A percentile compares a stretch with the other conserved stretches of the same genome.
Evolutionary conservation across 2,329 filamentous ascomycete species (phyloP).

Genomic region (Sporothrix inflata): DNA sequence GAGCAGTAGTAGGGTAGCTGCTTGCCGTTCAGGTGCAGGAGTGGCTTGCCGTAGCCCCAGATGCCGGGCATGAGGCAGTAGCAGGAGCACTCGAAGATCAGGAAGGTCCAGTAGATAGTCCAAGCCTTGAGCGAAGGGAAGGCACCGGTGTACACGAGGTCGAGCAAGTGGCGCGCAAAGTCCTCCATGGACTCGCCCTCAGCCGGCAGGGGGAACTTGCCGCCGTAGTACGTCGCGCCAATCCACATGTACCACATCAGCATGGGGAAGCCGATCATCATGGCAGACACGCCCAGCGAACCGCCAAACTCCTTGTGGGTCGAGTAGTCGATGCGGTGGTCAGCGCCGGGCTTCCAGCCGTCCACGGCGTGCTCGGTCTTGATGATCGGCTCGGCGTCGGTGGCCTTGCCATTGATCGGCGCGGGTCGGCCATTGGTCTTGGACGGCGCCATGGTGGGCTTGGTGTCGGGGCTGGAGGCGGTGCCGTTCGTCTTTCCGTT

Average conservation of each 20-base stretch:
- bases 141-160: constrained; percentile 79
- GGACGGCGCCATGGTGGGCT: constrained; percentile 32
- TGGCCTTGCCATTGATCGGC: constrained; percentile 40
- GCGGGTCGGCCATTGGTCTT: constrained; percentile 35
- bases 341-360: constrained; percentile 62
- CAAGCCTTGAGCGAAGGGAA: constrained; percentile 83
- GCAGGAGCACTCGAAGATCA: constrained; percentile 78
- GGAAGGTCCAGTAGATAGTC: constrained; percentile 93
- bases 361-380: constrained; percentile 49
- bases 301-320: constrained; percentile 84
- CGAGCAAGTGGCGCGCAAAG: constrained; percentile 71
- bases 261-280: constrained; percentile 92
- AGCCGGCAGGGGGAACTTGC: constrained; percentile 71
- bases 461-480: constrained; percentile 37
- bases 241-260: constrained; percentile 99
- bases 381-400: constrained; percentile 31
- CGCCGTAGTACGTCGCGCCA: constrained; percentile 89
- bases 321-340: constrained; percentile 66
- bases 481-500: constrained; percentile 39
- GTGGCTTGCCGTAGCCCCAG: constrained; percentile 83
- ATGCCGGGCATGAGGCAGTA: constrained; percentile 89
- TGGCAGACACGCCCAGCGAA: constrained; percentile 72
- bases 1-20: constrained; percentile 96
- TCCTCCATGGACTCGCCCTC: constrained; percentile 68
- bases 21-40: constrained; percentile 79